These are phyloP conservation scores for Vitis vinifera DNA, from an alignment of 164 flowering plant genomes.

Conservation along the genomic window ASM3070453v1 NC_081805.1:26525001-26525500, in stretches of 20 bases:
- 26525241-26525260: slow-evolving; percentile 81
- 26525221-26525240: slow-evolving; percentile 73
- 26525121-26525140: not conserved
- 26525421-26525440: slow-evolving; percentile 7
- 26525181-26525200: slow-evolving; percentile 57
- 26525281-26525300: slow-evolving; percentile 73
- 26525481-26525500: slow-evolving; percentile 79
- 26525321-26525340: slow-evolving; percentile 98
- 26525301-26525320: slow-evolving; percentile 86
- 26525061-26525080: too few species aligned
- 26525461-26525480: slow-evolving; percentile 85
- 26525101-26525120: not conserved
- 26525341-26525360: slow-evolving; percentile 82
- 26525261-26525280: slow-evolving; percentile 84
- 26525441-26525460: slow-evolving; percentile 90
- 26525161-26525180: not conserved
- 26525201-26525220: slow-evolving; percentile 60
- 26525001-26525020: too few species aligned
- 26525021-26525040: too few species aligned
- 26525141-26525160: not conserved
- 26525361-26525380: slow-evolving; percentile 1
- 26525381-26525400: not conserved
- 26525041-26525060: too few species aligned
- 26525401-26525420: not conserved
- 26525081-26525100: too few species aligned